phyloP scores from a whole-genome alignment of 805 yeast genomes.

The Cyberlindnera mrakii region DNA sequence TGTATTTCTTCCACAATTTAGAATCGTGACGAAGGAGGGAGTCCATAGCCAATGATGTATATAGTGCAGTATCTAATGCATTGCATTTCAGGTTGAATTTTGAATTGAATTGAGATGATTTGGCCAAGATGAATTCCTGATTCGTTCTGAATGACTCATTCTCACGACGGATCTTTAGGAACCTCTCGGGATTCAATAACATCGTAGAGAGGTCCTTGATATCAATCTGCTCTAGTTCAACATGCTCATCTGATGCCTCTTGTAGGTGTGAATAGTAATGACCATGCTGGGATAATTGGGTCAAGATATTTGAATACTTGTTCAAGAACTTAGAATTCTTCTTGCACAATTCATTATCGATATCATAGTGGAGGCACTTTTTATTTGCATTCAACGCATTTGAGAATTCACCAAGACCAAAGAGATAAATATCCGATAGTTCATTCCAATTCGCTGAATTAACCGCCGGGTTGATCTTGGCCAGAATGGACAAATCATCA shows the following conservation, averaged over 20 bases:
- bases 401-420: constrained; percentile 46
- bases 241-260: constrained; percentile 30
- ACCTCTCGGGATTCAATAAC: constrained; percentile 24
- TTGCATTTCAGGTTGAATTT: constrained; percentile 12
- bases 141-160: constrained; percentile 18
- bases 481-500: constrained; percentile 24
- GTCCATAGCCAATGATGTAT: constrained; percentile 36
- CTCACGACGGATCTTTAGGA: constrained; percentile 17
- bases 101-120: constrained; percentile 15
- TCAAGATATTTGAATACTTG: constrained; percentile 30
- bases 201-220: constrained; percentile 32
- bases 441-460: constrained; percentile 25
- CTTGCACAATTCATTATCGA: constrained; percentile 62
- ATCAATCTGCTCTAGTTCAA: constrained; percentile 37
- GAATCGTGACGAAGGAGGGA: constrained; percentile 25
- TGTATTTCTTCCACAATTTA: constrained; percentile 22
- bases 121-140: constrained; percentile 13
- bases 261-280: constrained; percentile 39
- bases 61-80: constrained; percentile 26
- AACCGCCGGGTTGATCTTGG: constrained; percentile 21
- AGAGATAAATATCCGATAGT: constrained; percentile 37
- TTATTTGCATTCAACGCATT: constrained; percentile 46
- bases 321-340: constrained; percentile 46
- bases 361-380: constrained; percentile 71
- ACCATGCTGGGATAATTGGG: constrained; percentile 33